phyloP scores from a whole-genome alignment of 2,329 filamentous ascomycete species.

The Cladophialophora immunda region DNA sequence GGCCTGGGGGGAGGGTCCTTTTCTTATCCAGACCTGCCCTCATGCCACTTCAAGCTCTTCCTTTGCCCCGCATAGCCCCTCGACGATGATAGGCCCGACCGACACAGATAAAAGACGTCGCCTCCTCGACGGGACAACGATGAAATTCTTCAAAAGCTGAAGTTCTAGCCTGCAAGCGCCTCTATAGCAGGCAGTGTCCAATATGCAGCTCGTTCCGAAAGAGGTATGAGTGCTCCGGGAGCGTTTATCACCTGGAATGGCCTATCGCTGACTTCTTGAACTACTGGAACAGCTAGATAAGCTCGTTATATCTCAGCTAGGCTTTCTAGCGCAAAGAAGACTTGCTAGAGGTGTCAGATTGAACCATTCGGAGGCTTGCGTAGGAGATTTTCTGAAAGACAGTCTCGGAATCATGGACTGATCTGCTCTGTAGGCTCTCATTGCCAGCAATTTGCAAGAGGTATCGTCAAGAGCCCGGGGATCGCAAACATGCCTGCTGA shows the following conservation, averaged over 20 bases:
- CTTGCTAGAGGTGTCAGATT: conserved; percentile 87
- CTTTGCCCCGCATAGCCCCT: conserved; percentile 33
- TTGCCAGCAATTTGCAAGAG: conserved; percentile 90
- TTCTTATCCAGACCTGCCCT: conserved; percentile 10
- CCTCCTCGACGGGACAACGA: not conserved
- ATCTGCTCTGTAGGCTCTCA: conserved; percentile 53
- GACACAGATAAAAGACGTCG: conserved; percentile 23
- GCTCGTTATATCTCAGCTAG: conserved; percentile 89
- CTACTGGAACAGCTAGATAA: conserved; percentile 78
- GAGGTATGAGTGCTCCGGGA: conserved; percentile 47
- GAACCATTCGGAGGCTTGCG: conserved; percentile 88
- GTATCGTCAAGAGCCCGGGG: conserved; percentile 51
- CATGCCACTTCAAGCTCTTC: conserved; percentile 23
- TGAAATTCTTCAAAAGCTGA: conserved; percentile 3
- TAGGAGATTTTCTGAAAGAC: conserved; percentile 48
- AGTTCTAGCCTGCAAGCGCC: conserved; percentile 3
- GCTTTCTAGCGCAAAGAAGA: conserved; percentile 84
- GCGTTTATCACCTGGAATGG: not conserved
- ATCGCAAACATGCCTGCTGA: not conserved
- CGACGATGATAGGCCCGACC: conserved; percentile 30
- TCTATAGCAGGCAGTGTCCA: conserved; percentile 8
- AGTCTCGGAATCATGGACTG: conserved; percentile 10
- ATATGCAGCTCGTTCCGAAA: conserved; percentile 58
- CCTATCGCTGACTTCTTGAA: conserved; percentile 12
- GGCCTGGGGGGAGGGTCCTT: not conserved